These are phyloP conservation scores for Sugiyamaella grinbergsii DNA, from an alignment of 1,139 yeast genomes.

Conservation along the genomic window DNA sequence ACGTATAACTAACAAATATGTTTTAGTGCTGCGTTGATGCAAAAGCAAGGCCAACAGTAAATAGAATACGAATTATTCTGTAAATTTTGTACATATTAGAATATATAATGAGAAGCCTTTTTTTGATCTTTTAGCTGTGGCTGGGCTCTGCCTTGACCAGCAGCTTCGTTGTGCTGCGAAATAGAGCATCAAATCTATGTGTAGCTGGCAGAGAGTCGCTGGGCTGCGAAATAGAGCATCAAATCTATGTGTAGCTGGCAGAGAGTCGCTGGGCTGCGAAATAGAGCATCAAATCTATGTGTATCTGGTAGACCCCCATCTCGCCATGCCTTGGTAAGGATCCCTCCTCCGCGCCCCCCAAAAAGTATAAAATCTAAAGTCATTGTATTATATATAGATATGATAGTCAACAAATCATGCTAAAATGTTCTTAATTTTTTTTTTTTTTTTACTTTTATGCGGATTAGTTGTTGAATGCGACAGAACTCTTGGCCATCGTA, in stretches of 20 bases:
- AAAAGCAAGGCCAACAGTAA: conserved; percentile 31
- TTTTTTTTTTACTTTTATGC: neutral
- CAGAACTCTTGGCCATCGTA: conserved; percentile 80
- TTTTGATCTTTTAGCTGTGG: too few species aligned
- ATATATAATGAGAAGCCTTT: neutral
- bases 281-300: neutral
- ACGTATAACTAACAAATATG: neutral
- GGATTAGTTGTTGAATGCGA: conserved; percentile 37
- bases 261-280: conserved; percentile 5
- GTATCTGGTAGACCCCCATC: too few species aligned
- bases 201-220: conserved; percentile 2
- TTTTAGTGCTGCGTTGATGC: conserved; percentile 36
- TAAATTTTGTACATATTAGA: conserved; percentile 17
- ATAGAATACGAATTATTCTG: neutral
- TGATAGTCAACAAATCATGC: conserved; percentile 14
- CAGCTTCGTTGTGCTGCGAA: conserved; percentile 4
- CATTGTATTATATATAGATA: conserved; percentile 14
- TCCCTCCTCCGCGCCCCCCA: too few species aligned
- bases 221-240: neutral
- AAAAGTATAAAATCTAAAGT: conserved; percentile 2
- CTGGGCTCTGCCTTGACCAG: conserved; percentile 9
- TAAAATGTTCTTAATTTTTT: conserved; percentile 2
- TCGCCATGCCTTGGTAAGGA: too few species aligned
- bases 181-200: neutral
- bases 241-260: neutral